These are phyloP conservation scores for Phalaenopsis equestris DNA, from an alignment of 106 monocot species.

Conservation along the genomic window DNA sequence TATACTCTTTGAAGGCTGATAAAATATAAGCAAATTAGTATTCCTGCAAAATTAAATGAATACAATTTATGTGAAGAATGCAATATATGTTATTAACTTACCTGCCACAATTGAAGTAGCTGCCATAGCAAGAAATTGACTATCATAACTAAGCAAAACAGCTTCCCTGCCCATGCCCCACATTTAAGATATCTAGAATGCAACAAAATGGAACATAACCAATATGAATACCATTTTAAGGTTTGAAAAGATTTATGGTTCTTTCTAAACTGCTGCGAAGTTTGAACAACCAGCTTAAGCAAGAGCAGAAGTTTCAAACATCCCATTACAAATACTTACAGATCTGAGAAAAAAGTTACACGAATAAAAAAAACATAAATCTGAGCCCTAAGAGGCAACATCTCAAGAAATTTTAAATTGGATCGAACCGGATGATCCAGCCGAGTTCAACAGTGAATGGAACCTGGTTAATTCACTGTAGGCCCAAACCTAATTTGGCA, in stretches of 20 bases:
- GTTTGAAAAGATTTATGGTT: not conserved
- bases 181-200: conserved; percentile 70
- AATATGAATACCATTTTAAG: conserved; percentile 1
- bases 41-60: not conserved
- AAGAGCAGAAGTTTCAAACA: not conserved
- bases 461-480: too few species aligned
- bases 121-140: conserved; percentile 70
- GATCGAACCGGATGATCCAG: too few species aligned
- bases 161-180: conserved; percentile 89
- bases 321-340: not conserved
- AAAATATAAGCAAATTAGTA: not conserved
- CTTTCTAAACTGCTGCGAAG: not conserved
- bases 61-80: not conserved
- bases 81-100: conserved; percentile 6
- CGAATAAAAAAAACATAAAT: not conserved
- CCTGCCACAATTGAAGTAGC: conserved; percentile 67
- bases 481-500: too few species aligned
- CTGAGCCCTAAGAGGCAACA: not conserved
- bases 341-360: not conserved
- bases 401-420: not conserved
- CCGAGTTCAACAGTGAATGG: too few species aligned
- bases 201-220: not conserved
- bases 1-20: conserved; percentile 33
- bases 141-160: conserved; percentile 89
- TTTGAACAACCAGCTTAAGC: not conserved